Conservation (phyloP, 768 basidiomycete genomes). For the Rhizopogon roseolus region DNA sequence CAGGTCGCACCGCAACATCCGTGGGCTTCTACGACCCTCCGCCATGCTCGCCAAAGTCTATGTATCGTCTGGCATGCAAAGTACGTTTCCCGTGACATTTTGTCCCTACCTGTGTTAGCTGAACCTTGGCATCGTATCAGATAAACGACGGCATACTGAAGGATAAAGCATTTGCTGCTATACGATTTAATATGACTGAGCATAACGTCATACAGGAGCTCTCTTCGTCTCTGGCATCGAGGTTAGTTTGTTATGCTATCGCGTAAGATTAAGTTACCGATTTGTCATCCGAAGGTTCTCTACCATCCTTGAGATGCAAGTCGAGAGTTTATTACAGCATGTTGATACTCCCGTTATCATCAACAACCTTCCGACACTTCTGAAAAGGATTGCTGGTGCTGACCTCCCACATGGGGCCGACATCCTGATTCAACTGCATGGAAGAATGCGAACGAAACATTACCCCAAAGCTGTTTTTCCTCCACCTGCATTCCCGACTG, state of each 20-base stretch:
- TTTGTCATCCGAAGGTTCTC: not conserved
- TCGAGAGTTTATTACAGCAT: conserved; percentile 6
- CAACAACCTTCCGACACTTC: not conserved
- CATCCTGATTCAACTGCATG: conserved; percentile 3
- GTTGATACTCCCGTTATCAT: conserved; percentile 1
- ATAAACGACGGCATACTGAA: conserved; percentile 15
- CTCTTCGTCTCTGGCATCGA: conserved; percentile 20
- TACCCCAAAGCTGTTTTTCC: not conserved
- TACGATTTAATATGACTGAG: conserved; percentile 11
- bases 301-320: conserved; percentile 3
- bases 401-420: conserved; percentile 9
- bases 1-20: too few species aligned
- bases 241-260: conserved; percentile 7
- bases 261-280: not conserved
- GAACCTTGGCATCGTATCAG: conserved; percentile 3
- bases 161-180: conserved; percentile 12
- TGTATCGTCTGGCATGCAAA: conserved; percentile 33
- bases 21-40: not conserved
- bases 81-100: conserved; percentile 7
- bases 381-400: conserved; percentile 3
- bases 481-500: not conserved
- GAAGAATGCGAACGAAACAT: conserved; percentile 4
- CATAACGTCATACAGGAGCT: conserved; percentile 21
- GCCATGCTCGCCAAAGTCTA: conserved; percentile 31
- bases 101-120: not conserved